phyloP scores from a whole-genome alignment of 2,329 filamentous ascomycete species.

The Cytospora leucostoma region DNA sequence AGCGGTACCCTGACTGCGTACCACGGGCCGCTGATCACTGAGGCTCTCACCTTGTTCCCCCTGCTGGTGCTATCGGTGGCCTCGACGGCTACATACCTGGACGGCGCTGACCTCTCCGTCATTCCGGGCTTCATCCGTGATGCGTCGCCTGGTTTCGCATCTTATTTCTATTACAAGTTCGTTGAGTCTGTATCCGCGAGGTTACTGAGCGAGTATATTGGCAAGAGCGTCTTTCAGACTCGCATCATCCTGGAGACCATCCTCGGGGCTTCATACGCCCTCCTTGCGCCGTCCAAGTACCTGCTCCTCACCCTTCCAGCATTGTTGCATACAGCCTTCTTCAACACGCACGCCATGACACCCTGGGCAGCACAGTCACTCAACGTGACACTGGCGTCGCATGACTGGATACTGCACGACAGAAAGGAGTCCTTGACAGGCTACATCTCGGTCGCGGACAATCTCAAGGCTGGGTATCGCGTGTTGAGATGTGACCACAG shows the following conservation, averaged over 20 bases:
- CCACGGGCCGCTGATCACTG: conserved; percentile 75
- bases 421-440: conserved; percentile 85
- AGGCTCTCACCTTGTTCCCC: conserved; percentile 71
- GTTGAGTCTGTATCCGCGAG: conserved; percentile 44
- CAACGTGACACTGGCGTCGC: conserved; percentile 64
- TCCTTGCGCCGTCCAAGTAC: conserved; percentile 68
- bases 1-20: conserved; percentile 67
- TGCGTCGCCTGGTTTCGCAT: conserved; percentile 64
- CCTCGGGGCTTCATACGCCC: conserved; percentile 64
- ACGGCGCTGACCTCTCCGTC: conserved; percentile 57
- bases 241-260: conserved; percentile 72
- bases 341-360: conserved; percentile 74
- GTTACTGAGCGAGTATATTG: conserved; percentile 54
- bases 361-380: conserved; percentile 60
- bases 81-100: conserved; percentile 64
- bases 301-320: conserved; percentile 70
- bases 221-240: conserved; percentile 64
- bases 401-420: conserved; percentile 76
- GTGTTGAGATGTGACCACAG: conserved; percentile 93
- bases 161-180: conserved; percentile 66
- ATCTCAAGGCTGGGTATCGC: conserved; percentile 67
- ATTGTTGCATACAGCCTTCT: conserved; percentile 67
- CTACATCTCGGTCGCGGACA: conserved; percentile 89
- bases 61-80: conserved; percentile 65
- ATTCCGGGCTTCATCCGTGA: conserved; percentile 62